These are phyloP conservation scores for Drechslerella stenobrocha DNA, from an alignment of 2,329 filamentous ascomycete genomes.

Conservation along the genomic window DNA sequence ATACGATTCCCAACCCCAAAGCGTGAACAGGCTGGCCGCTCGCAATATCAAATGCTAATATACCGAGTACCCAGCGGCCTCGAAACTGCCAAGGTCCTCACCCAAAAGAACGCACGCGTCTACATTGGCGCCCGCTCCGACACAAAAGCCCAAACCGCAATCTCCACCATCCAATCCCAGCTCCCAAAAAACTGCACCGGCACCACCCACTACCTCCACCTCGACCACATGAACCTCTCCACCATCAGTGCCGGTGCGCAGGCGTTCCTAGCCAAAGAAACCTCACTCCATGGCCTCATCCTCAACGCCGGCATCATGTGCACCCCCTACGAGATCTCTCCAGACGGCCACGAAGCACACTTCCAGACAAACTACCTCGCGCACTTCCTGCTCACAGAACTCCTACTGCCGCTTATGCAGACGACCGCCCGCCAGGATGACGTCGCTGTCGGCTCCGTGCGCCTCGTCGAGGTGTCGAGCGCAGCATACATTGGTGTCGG, in stretches of 20 bases:
- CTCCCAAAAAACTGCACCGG: constrained; percentile 38
- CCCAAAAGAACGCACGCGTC: constrained; percentile 56
- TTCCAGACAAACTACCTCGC: constrained; percentile 61
- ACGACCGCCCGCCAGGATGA: constrained; percentile 53
- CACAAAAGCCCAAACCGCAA: constrained; percentile 56
- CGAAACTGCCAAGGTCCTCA: constrained; percentile 45
- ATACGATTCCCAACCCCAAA: no score
- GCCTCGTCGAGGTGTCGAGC: constrained; percentile 58
- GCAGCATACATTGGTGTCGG: constrained; percentile 55
- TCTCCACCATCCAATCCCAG: constrained; percentile 55
- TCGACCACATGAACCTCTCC: constrained; percentile 51
- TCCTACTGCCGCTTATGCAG: constrained; percentile 58
- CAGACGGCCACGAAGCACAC: constrained; percentile 55
- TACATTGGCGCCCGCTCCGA: constrained; percentile 58
- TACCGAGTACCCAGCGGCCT: constrained; percentile 36
- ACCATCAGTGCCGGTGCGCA: constrained; percentile 41
- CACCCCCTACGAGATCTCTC: constrained; percentile 29
- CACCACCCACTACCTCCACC: constrained; percentile 47
- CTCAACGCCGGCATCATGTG: constrained; percentile 44
- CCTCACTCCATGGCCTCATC: constrained; percentile 50
- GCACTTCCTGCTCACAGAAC: constrained; percentile 59
- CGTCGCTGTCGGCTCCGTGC: constrained; percentile 52
- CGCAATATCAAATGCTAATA: no score
- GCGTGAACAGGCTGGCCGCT: no score
- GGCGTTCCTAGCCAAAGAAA: constrained; percentile 47